Evolutionary conservation across 306 rosid species (phyloP).

Genomic region (Dalbergia oliveri): DNA sequence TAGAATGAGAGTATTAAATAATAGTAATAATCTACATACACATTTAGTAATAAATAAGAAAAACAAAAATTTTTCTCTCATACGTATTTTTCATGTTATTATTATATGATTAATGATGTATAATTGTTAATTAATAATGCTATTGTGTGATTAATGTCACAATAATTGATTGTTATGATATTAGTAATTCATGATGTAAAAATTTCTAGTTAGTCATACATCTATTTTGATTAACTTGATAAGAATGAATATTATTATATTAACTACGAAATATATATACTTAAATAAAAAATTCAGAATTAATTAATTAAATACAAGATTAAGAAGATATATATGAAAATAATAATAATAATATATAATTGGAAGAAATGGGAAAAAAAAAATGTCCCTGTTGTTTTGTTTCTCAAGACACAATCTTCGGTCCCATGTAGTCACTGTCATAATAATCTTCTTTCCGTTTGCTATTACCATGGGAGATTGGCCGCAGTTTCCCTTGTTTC

Average conservation of each 20-base stretch:
- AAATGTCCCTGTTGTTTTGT: not conserved
- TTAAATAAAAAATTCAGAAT: no score
- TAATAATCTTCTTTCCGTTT: not conserved
- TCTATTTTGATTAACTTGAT: no score
- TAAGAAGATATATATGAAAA: not conserved
- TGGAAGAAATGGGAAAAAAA: not conserved
- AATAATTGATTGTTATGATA: no score
- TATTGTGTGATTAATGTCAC: no score
- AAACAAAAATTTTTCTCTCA: not conserved
- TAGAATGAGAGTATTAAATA: no score
- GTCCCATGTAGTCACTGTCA: slow-evolving; percentile 28
- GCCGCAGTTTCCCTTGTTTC: slow-evolving; percentile 45
- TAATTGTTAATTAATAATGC: no score
- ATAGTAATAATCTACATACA: no score
- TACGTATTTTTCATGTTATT: not conserved
- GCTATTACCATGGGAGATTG: slow-evolving; percentile 43
- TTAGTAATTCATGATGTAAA: not conserved
- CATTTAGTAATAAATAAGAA: no score
- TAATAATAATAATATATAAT: no score
- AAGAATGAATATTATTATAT: no score
- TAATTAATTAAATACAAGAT: no score
- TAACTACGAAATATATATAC: no score
- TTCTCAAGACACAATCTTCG: not conserved
- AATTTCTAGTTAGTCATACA: not conserved
- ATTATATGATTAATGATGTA: not conserved